Conservation (phyloP, 2,329 filamentous ascomycete species). For the Colletotrichum godetiae region DNA sequence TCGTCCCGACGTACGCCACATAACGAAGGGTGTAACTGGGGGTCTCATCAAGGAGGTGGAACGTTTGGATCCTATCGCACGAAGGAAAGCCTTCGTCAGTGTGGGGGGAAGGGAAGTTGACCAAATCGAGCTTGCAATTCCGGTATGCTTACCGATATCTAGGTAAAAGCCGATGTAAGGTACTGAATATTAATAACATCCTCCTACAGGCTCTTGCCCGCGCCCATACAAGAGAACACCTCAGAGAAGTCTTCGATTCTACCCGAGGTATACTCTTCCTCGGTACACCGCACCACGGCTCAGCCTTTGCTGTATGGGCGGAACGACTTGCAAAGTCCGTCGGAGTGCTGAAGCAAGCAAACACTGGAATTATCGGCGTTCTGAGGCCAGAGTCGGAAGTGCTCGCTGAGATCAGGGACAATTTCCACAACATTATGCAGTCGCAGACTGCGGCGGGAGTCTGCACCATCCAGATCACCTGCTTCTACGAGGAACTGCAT, state of each 20-base stretch:
- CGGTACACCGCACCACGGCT: background rate
- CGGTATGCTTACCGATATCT: no score
- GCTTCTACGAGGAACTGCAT: background rate
- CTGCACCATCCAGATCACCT: background rate
- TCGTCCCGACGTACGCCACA: no score
- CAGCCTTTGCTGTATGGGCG: background rate
- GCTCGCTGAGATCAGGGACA: background rate
- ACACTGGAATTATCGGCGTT: background rate
- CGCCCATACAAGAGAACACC: background rate
- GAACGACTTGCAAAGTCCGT: background rate
- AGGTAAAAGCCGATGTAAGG: background rate
- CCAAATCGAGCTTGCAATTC: no score
- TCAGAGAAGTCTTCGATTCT: background rate
- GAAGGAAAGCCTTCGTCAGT: no score
- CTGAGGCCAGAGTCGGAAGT: background rate
- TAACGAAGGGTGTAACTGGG: no score
- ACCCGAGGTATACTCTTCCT: background rate
- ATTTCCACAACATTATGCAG: background rate
- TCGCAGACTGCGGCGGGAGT: background rate
- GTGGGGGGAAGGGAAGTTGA: no score
- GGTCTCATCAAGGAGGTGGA: no score
- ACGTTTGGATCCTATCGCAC: no score
- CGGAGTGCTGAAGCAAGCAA: background rate
- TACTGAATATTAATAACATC: background rate
- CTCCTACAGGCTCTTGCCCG: background rate